A percentile compares a stretch with the other conserved stretches of the same genome.
These are phyloP conservation scores for barley (Hordeum vulgare) DNA, from an alignment of 176 grass and related monocot species.

Conservation along the genomic window MorexV3_pseudomolecules_assembly NC_058523.1:545255891-545256390, in stretches of 20 bases:
- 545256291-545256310: slow-evolving; percentile 62
- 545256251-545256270: slow-evolving; percentile 59
- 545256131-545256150: slow-evolving; percentile 59
- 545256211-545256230: slow-evolving; percentile 52
- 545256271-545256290: slow-evolving; percentile 56
- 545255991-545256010: slow-evolving; percentile 50
- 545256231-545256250: slow-evolving; percentile 58
- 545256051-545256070: slow-evolving; percentile 78
- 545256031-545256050: slow-evolving; percentile 38
- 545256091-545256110: slow-evolving; percentile 52
- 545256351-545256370: slow-evolving; percentile 36
- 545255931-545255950: slow-evolving; percentile 47
- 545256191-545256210: slow-evolving; percentile 58
- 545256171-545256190: slow-evolving; percentile 58
- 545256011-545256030: slow-evolving; percentile 67
- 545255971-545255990: slow-evolving; percentile 55
- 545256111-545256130: slow-evolving; percentile 47
- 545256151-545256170: slow-evolving; percentile 62
- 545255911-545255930: slow-evolving; percentile 52
- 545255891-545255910: slow-evolving; percentile 36
- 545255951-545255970: slow-evolving; percentile 63
- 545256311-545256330: slow-evolving; percentile 64
- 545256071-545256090: slow-evolving; percentile 74
- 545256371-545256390: slow-evolving; percentile 64
- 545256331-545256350: slow-evolving; percentile 44